phyloP scores from a whole-genome alignment of 2,329 filamentous ascomycete species.

The Capronia americana region DNA sequence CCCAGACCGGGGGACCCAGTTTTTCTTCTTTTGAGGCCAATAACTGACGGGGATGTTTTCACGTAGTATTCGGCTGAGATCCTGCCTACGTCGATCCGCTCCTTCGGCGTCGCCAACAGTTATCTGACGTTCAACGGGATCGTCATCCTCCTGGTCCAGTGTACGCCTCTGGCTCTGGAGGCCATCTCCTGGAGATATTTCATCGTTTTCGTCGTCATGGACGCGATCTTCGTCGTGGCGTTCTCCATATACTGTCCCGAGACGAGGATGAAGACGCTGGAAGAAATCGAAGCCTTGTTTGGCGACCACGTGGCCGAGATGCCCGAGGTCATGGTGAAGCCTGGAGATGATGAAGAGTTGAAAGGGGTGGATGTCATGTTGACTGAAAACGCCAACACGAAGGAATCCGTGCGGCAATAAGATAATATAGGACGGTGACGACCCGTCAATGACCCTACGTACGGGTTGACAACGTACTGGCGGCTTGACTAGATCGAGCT shows the following conservation, averaged over 20 bases:
- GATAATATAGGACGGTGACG: too few relatives aligned
- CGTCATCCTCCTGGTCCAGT: slow-evolving; percentile 60
- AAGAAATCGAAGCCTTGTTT: slow-evolving; percentile 41
- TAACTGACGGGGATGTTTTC: not conserved
- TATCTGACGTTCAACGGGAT: slow-evolving; percentile 47
- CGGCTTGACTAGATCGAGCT: too few relatives aligned
- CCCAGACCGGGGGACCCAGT: too few relatives aligned
- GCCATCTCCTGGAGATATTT: slow-evolving; percentile 65
- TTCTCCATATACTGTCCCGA: slow-evolving; percentile 62
- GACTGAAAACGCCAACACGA: not conserved
- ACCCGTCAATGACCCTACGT: too few relatives aligned
- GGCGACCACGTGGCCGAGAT: slow-evolving; percentile 37
- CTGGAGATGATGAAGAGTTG: not conserved
- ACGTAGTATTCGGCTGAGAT: slow-evolving; percentile 25
- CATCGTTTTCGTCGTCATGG: slow-evolving; percentile 63
- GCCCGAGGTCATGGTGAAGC: slow-evolving; percentile 4
- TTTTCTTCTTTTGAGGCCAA: too few relatives aligned
- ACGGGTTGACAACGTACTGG: too few relatives aligned
- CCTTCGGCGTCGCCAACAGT: slow-evolving; percentile 17
- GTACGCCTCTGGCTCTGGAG: slow-evolving; percentile 62
- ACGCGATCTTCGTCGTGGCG: slow-evolving; percentile 56
- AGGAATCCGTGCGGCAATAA: not conserved
- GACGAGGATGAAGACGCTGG: slow-evolving; percentile 41
- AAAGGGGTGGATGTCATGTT: not conserved
- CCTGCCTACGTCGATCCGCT: slow-evolving; percentile 19